Conservation (phyloP, 2,329 filamentous ascomycete species). For the Colletotrichum horii region DNA sequence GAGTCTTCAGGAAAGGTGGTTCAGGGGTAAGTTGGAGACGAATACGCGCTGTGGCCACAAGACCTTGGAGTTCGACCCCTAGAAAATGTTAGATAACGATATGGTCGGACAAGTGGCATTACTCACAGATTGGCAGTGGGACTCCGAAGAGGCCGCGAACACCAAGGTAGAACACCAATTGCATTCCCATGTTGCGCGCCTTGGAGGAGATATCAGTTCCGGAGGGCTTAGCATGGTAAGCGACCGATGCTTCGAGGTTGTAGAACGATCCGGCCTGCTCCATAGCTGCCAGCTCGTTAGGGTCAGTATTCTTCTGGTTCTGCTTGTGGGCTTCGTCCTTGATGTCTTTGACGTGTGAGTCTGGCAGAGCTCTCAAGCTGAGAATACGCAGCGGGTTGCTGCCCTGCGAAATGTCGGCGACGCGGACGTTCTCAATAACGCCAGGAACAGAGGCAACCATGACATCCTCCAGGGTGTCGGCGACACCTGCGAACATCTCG, state of each 20-base stretch:
- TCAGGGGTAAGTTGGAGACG: conserved; percentile 81
- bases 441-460: conserved; percentile 95
- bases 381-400: conserved; percentile 89
- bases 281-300: conserved; percentile 84
- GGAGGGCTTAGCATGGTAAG: conserved; percentile 81
- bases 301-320: conserved; percentile 70
- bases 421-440: conserved; percentile 91
- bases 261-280: conserved; percentile 93
- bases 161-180: conserved; percentile 91
- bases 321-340: conserved; percentile 66
- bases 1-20: conserved; percentile 87
- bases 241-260: conserved; percentile 77
- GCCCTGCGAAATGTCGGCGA: conserved; percentile 94
- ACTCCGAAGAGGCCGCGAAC: conserved; percentile 88
- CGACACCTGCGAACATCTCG: conserved; percentile 89
- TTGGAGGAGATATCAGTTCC: conserved; percentile 75
- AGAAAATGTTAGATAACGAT: conserved; percentile 56
- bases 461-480: conserved; percentile 84
- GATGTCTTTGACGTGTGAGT: conserved; percentile 79
- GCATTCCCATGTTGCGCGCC: conserved; percentile 72
- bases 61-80: conserved; percentile 75
- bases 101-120: conserved; percentile 24
- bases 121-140: conserved; percentile 77
- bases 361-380: conserved; percentile 84
- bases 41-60: conserved; percentile 73